Percentiles rank a stretch among this genome's conserved stretches.
Evolutionary conservation across 1,284 basidiomycete genomes (phyloP).

Genomic region (Irpex sp.): DNA sequence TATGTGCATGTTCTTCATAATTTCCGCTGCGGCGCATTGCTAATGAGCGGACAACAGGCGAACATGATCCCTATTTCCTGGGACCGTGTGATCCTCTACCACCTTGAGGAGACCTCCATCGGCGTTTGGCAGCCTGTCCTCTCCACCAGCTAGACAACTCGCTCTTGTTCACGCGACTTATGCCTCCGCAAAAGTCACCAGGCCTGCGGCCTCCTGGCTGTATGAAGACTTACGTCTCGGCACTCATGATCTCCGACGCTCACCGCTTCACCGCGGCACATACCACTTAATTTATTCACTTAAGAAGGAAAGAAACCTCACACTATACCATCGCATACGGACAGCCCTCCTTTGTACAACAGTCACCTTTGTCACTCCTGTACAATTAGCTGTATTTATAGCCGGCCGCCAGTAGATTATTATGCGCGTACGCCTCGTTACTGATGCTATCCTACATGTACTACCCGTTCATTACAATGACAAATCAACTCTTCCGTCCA

Average conservation of each 20-base stretch:
- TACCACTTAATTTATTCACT: background rate
- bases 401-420: background rate
- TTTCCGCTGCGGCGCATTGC: slow-evolving; percentile 5
- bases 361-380: background rate
- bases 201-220: background rate
- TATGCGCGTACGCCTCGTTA: background rate
- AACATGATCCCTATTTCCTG: slow-evolving; percentile 63
- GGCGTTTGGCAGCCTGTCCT: slow-evolving; percentile 64
- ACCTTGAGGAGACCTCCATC: slow-evolving; percentile 61
- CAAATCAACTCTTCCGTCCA: background rate
- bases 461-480: background rate
- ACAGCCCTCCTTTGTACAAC: background rate
- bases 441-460: background rate
- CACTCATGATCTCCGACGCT: background rate
- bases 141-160: slow-evolving; percentile 30
- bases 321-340: background rate
- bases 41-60: slow-evolving; percentile 30
- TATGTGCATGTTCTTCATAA: slow-evolving; percentile 24
- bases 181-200: background rate
- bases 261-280: background rate
- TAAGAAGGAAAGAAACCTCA: background rate
- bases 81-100: slow-evolving; percentile 65
- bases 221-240: background rate
- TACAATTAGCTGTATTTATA: slow-evolving; percentile 1
- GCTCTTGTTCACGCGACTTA: background rate